Base-by-base conservation (phyloP, 2,329 filamentous ascomycete species). In the Aspergillus sp. region DNA sequence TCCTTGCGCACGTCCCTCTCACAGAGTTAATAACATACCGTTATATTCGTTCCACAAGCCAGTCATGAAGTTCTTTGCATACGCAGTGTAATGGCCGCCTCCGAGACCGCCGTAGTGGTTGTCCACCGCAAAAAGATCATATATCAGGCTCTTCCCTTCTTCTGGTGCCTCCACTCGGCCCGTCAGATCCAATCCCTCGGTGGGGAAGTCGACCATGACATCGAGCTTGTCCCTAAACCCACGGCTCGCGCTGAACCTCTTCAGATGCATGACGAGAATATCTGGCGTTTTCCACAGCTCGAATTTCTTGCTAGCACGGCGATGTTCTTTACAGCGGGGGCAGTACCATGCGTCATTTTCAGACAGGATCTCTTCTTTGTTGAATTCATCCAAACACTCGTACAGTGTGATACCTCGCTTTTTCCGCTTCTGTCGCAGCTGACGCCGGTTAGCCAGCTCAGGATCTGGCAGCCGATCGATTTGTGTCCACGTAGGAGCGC, bases 301-400 rank as follows among this genome's bases (percentile, higher is more conserved):
- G 57, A 99, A 92, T 72, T 95, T 97, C 82, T 99, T 99, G 79
- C 90, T 93, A 22, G 95, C 95, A 63, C 92, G 89, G 17, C 92
- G 88, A 71, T 96, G 90, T 70, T 97, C 92, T 76, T 98, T 98
- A 84, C 95, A 99, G 31, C 92, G 87, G 60, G 92, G 94, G 73
- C 95, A 99, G 75, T 96, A 98, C 95, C 95, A 99, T 63, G 92
- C 94, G 74, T 99, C 96, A 72, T 96, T 91, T 75, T 97, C 92
- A 0, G 94, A 97, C 4, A 99, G 82, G 15, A 97, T 88, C 77
- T 99, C 95, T 63, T 93, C 91, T 74, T 94, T 94, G 72, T 95
- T 92, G 68, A 97, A 98, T 77, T 98, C 95, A 62, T 93, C 90
- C 58, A 99, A 85, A 73, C 95, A 99, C 69, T 97, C 93, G 23